Evolutionary conservation across 2,329 filamentous ascomycete species (phyloP).

Genomic region (Penicillium hesseltinei): DNA sequence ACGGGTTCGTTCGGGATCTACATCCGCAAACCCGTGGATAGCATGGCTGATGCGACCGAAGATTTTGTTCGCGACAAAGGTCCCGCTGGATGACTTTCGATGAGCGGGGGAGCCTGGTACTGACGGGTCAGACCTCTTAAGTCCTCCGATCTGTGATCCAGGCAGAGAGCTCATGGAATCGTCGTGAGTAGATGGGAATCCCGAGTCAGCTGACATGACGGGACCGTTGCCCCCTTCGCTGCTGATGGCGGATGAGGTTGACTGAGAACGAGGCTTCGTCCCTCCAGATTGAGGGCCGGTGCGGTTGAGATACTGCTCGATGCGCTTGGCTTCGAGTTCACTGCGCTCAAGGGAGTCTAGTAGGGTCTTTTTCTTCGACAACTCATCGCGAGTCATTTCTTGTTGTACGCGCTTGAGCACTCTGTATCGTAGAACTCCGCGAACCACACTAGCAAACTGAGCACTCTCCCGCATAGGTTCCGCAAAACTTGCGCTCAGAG

Average conservation of each 20-base stretch:
- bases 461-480: conserved; percentile 98
- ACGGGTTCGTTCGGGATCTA: conserved; percentile 88
- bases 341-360: conserved; percentile 90
- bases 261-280: conserved; percentile 63
- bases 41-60: conserved; percentile 95
- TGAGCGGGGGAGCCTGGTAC: conserved; percentile 52
- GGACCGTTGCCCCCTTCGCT: conserved; percentile 52
- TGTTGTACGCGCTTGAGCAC: conserved; percentile 94
- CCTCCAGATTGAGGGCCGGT: conserved; percentile 50
- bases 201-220: conserved; percentile 86
- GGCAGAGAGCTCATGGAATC: conserved; percentile 66
- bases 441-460: conserved; percentile 93
- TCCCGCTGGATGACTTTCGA: conserved; percentile 79
- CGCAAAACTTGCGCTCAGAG: conserved; percentile 88
- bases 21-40: conserved; percentile 92
- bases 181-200: conserved; percentile 87
- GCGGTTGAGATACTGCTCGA: conserved; percentile 81
- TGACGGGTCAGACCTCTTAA: conserved; percentile 37
- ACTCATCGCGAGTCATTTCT: conserved; percentile 92
- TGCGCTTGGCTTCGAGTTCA: conserved; percentile 86
- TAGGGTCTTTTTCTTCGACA: conserved; percentile 78
- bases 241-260: conserved; percentile 51
- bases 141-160: conserved; percentile 67
- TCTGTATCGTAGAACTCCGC: conserved; percentile 81
- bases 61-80: conserved; percentile 87